These are phyloP conservation scores for Mycena haematopus DNA, from an alignment of 768 basidiomycete genomes.

Conservation along the genomic window DNA sequence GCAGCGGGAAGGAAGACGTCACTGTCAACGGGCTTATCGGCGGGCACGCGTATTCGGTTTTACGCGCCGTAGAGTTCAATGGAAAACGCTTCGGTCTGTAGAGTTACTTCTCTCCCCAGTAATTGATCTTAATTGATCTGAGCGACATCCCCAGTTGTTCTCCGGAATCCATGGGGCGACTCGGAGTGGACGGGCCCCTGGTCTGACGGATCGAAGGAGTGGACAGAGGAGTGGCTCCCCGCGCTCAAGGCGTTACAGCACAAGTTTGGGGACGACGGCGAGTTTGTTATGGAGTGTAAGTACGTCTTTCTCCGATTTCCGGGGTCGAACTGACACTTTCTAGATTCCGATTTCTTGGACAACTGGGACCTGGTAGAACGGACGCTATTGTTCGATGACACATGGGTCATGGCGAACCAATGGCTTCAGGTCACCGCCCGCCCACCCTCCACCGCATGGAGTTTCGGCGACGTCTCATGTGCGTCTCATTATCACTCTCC, in stretches of 20 bases:
- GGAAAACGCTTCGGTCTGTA: slow-evolving; percentile 47
- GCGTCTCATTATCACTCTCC: slow-evolving; percentile 30
- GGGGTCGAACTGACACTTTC: too few relatives aligned
- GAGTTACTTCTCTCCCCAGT: too few relatives aligned
- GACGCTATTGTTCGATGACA: slow-evolving; percentile 53
- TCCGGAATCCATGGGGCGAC: slow-evolving; percentile 59
- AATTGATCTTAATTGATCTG: too few relatives aligned
- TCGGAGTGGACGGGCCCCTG: slow-evolving; percentile 57
- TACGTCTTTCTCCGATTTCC: background rate
- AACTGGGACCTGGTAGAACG: slow-evolving; percentile 53
- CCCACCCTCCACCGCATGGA: slow-evolving; percentile 56
- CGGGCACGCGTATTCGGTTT: slow-evolving; percentile 55
- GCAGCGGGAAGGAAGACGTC: slow-evolving; percentile 37
- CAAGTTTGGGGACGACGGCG: slow-evolving; percentile 54
- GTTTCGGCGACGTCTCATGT: slow-evolving; percentile 63
- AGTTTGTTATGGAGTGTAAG: slow-evolving; percentile 59
- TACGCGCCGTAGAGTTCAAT: slow-evolving; percentile 50
- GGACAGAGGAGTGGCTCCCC: slow-evolving; percentile 55
- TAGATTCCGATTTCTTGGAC: slow-evolving; percentile 49
- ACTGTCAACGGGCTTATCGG: slow-evolving; percentile 47
- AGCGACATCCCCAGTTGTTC: slow-evolving; percentile 35
- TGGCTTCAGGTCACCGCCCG: slow-evolving; percentile 54
- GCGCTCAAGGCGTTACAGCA: slow-evolving; percentile 47
- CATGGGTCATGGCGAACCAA: slow-evolving; percentile 55
- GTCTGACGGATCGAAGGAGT: slow-evolving; percentile 57